Evolutionary conservation across 2,329 filamentous ascomycete species (phyloP).

Genomic region (Cyphellophora europaea): DNA sequence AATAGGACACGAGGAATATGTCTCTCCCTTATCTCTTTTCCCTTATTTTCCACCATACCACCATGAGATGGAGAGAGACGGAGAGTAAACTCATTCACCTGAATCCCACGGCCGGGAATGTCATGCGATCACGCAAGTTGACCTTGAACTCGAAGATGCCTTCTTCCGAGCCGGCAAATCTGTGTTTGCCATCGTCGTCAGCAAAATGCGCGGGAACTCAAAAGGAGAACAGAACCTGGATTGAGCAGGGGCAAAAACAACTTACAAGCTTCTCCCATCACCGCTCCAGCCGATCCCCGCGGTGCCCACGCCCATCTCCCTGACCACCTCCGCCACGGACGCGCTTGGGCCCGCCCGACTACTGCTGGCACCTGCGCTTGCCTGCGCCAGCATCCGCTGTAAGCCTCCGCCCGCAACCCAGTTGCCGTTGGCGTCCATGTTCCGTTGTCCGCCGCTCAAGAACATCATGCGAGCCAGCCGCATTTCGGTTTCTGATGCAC

Average conservation of each 20-base stretch:
- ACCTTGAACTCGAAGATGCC: conserved; percentile 39
- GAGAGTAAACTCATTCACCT: too few species aligned
- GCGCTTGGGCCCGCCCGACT: background rate
- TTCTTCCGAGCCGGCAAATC: conserved; percentile 38
- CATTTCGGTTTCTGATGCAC: conserved; percentile 13
- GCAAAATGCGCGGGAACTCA: background rate
- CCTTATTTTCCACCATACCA: too few species aligned
- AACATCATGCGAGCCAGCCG: conserved; percentile 13
- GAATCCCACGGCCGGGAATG: conserved; percentile 34
- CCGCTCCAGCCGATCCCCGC: conserved; percentile 39
- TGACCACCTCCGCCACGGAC: conserved; percentile 24
- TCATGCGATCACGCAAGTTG: conserved; percentile 38
- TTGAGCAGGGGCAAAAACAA: too few species aligned
- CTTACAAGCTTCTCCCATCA: conserved; percentile 38
- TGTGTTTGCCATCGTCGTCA: conserved; percentile 18
- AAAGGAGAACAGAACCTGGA: too few species aligned
- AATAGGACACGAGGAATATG: too few species aligned
- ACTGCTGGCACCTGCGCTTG: background rate
- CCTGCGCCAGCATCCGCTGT: conserved; percentile 25
- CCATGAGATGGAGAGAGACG: too few species aligned
- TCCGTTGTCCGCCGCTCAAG: conserved; percentile 4
- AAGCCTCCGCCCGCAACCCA: conserved; percentile 18
- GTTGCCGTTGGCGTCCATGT: conserved; percentile 18
- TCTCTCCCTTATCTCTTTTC: too few species aligned
- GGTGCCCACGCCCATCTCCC: conserved; percentile 30